A percentile compares a stretch with the other conserved stretches of the same genome.
Evolutionary conservation across 169 alveolate genomes (phyloP).

Genomic region (Plasmodium inui): DNA sequence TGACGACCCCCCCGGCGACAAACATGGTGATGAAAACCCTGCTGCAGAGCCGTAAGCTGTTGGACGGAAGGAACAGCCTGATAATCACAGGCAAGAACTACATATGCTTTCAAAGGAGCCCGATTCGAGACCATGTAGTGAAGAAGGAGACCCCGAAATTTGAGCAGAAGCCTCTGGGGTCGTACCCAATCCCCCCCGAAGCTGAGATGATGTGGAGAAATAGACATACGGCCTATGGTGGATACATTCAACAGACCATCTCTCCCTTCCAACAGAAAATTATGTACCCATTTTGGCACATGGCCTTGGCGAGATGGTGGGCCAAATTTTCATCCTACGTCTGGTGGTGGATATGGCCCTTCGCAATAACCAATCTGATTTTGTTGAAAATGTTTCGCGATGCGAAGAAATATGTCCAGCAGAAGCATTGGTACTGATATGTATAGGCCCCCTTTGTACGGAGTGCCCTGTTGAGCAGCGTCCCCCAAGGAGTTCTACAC

Average conservation of each 20-base stretch:
- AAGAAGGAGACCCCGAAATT: slow-evolving; percentile 83
- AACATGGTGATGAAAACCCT: slow-evolving; percentile 10
- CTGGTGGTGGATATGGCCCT: slow-evolving; percentile 88
- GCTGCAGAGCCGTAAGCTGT: slow-evolving; percentile 1
- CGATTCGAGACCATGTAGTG: slow-evolving; percentile 23
- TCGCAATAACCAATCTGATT: slow-evolving; percentile 74
- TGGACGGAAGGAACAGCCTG: not conserved
- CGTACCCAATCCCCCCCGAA: slow-evolving; percentile 91
- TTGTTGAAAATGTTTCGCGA: slow-evolving; percentile 74
- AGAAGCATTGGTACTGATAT: slow-evolving; percentile 65
- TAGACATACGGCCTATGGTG: slow-evolving; percentile 88
- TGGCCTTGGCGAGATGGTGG: slow-evolving; percentile 90
- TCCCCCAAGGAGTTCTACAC: not conserved
- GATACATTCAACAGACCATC: slow-evolving; percentile 89
- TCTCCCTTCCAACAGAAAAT: slow-evolving; percentile 90
- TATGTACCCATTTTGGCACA: slow-evolving; percentile 88
- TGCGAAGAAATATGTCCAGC: slow-evolving; percentile 59
- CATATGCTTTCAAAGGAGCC: slow-evolving; percentile 51
- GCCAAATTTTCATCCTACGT: slow-evolving; percentile 82
- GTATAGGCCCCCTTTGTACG: not conserved
- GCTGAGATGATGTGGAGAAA: slow-evolving; percentile 90
- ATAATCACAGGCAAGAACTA: not conserved
- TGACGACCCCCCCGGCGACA: not conserved
- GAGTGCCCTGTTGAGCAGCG: not conserved
- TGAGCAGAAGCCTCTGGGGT: slow-evolving; percentile 88